Conservation (phyloP, 768 basidiomycete genomes). For the Rhizopogon salebrosus region DNA sequence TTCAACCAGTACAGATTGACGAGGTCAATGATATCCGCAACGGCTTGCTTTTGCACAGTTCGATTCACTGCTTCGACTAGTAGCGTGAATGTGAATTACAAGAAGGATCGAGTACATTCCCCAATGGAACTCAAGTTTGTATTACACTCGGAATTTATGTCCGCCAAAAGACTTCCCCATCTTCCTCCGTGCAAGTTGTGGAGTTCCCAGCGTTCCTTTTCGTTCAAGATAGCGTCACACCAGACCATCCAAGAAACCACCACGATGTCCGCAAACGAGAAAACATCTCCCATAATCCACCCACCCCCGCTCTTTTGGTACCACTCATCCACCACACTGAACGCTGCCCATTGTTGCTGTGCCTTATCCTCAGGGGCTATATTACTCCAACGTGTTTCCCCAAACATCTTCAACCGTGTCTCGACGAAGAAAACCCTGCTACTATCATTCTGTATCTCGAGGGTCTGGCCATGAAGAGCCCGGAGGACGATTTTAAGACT, state of each 20-base stretch:
- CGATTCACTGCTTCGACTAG: too few species aligned
- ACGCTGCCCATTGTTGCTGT: neutral
- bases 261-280: constrained; percentile 1
- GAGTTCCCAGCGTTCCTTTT: neutral
- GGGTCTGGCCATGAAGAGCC: neutral
- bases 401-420: neutral
- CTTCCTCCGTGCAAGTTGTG: neutral
- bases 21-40: too few species aligned
- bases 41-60: too few species aligned
- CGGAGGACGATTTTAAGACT: neutral
- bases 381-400: neutral
- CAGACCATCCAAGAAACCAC: neutral
- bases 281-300: constrained; percentile 3
- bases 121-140: neutral
- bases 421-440: neutral
- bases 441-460: neutral
- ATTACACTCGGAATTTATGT: constrained; percentile 22
- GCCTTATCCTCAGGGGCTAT: neutral
- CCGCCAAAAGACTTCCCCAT: constrained; percentile 9
- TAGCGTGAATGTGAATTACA: too few species aligned
- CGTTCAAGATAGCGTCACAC: neutral
- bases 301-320: constrained; percentile 1
- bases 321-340: neutral
- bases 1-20: too few species aligned
- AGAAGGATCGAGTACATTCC: neutral